Percentiles rank a stretch among this genome's conserved stretches.
phyloP scores from a whole-genome alignment of 805 yeast species.

The Suhomyces sp. region DNA sequence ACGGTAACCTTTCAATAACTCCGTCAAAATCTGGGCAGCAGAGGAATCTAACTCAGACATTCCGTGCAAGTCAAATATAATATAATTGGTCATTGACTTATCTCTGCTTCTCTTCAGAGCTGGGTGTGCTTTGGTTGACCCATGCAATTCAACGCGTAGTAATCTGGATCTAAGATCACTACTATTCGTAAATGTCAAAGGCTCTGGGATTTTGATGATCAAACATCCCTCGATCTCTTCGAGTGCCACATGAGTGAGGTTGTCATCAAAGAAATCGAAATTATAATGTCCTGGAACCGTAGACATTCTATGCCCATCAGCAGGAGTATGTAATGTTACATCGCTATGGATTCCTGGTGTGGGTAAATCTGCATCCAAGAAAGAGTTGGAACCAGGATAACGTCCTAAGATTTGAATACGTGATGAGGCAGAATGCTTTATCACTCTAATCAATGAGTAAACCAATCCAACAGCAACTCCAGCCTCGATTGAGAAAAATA shows the following conservation, averaged over 20 bases:
- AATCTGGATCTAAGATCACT: constrained; percentile 39
- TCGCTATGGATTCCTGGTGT: too few relatives aligned
- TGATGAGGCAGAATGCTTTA: constrained; percentile 77
- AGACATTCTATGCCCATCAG: background rate
- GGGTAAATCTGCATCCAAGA: constrained; percentile 41
- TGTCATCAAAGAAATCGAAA: constrained; percentile 35
- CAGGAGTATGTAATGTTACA: too few relatives aligned
- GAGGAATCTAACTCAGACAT: constrained; percentile 44
- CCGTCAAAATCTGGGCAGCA: constrained; percentile 38
- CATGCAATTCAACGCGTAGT: constrained; percentile 42
- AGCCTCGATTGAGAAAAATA: constrained; percentile 75
- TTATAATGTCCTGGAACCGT: constrained; percentile 7
- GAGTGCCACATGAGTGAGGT: constrained; percentile 33
- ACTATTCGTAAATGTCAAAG: constrained; percentile 42
- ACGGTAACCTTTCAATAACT: constrained; percentile 28
- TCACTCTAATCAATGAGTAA: constrained; percentile 75
- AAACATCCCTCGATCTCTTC: constrained; percentile 47
- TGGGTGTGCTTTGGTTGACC: constrained; percentile 45
- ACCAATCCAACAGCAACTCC: constrained; percentile 88
- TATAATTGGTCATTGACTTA: constrained; percentile 39
- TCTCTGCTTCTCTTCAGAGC: constrained; percentile 37
- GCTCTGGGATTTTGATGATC: constrained; percentile 44
- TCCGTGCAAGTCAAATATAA: constrained; percentile 42
- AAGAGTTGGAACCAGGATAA: constrained; percentile 38
- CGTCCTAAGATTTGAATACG: constrained; percentile 82